Evolutionary conservation across 2,329 filamentous ascomycete species (phyloP).

Genomic region (Annulohypoxylon truncatum): DNA sequence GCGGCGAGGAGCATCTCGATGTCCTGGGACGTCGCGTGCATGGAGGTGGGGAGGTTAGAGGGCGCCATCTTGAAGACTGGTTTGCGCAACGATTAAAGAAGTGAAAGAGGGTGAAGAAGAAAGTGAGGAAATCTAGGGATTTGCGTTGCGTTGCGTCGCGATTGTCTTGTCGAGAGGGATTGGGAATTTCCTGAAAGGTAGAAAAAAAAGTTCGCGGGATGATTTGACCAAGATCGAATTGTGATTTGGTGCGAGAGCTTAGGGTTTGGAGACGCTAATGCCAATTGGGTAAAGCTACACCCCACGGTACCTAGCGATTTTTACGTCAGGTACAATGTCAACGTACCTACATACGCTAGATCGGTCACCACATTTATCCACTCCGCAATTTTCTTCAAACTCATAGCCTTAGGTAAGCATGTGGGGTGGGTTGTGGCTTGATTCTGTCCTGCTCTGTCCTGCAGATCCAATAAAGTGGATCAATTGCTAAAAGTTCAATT

Average conservation of each 20-base stretch:
- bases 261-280: constrained; percentile 36
- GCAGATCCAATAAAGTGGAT: constrained; percentile 25
- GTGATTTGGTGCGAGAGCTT: constrained; percentile 40
- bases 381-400: constrained; percentile 11
- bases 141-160: constrained; percentile 43
- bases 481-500: constrained; percentile 33
- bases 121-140: constrained; percentile 31
- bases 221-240: constrained; percentile 33
- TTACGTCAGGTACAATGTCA: neutral
- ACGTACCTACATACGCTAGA: neutral
- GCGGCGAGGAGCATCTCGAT: constrained; percentile 99
- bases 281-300: constrained; percentile 10
- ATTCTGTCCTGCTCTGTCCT: neutral
- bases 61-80: constrained; percentile 84
- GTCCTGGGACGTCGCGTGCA: constrained; percentile 98
- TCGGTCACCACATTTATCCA: constrained; percentile 12
- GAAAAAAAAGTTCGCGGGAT: constrained; percentile 59
- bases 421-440: neutral
- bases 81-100: constrained; percentile 20
- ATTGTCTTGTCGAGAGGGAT: constrained; percentile 46
- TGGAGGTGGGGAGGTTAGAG: constrained; percentile 90
- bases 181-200: constrained; percentile 38
- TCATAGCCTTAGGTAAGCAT: neutral
- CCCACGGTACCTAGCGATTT: constrained; percentile 2
- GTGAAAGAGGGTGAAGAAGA: constrained; percentile 47